These are phyloP conservation scores for Glarea lozoyensis DNA, from an alignment of 495 filamentous ascomycete species.

Conservation along the genomic window DNA sequence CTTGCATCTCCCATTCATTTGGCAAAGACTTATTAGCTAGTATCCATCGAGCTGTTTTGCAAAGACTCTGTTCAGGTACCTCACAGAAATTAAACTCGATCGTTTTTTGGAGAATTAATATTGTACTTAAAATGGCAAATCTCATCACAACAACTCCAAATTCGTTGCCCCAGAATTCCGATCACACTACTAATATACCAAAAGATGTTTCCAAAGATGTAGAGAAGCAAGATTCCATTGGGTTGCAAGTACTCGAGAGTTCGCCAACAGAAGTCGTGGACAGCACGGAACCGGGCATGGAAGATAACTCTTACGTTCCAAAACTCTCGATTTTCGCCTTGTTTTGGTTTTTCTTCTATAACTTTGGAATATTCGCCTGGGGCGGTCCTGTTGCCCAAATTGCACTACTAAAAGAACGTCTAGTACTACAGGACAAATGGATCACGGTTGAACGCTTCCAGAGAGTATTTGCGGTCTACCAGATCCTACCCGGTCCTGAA, in stretches of 20 bases:
- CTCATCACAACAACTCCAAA: too few species aligned
- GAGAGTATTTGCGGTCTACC: conserved; percentile 30
- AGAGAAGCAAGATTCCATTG: not conserved
- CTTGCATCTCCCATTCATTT: not conserved
- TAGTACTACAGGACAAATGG: conserved; percentile 29
- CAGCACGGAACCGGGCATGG: not conserved
- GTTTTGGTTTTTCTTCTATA: conserved; percentile 32
- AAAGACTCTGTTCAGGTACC: not conserved
- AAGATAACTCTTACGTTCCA: conserved; percentile 26
- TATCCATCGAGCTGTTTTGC: not conserved
- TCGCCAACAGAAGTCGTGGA: not conserved
- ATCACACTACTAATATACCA: too few species aligned
- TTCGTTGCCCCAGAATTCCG: too few species aligned
- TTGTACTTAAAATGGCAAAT: too few species aligned
- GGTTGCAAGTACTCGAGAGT: not conserved
- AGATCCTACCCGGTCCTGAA: conserved; percentile 28
- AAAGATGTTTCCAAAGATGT: too few species aligned
- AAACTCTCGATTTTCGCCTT: conserved; percentile 19
- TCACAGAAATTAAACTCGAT: too few species aligned
- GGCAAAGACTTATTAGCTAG: not conserved
- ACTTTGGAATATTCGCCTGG: conserved; percentile 31
- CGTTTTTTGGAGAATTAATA: too few species aligned
- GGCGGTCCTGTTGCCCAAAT: conserved; percentile 32
- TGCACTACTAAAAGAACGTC: conserved; percentile 26
- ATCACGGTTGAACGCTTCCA: conserved; percentile 27